These are phyloP conservation scores for Apiotrichum montevideense DNA, from an alignment of 1,284 basidiomycete species.

Conservation along the genomic window DNA sequence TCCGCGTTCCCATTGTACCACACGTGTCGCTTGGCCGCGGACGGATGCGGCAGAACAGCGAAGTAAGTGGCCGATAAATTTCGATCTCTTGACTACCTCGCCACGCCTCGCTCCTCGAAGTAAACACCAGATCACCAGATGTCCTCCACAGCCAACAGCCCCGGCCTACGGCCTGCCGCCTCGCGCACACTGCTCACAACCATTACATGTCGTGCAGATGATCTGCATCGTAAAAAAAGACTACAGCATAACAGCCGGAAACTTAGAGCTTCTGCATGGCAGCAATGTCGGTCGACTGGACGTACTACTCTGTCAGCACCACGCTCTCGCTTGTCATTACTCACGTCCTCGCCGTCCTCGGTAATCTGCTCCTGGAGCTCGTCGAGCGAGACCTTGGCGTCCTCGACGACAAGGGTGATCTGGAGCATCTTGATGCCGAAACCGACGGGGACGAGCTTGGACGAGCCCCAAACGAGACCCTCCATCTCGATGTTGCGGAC, in stretches of 20 bases:
- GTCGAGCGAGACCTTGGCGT: slow-evolving; percentile 85
- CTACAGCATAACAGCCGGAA: neutral
- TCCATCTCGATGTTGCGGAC: slow-evolving; percentile 85
- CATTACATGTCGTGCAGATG: neutral
- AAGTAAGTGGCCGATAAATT: too few relatives aligned
- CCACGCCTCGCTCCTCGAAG: too few relatives aligned
- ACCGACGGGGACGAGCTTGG: slow-evolving; percentile 87
- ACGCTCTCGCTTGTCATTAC: neutral
- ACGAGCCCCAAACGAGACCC: slow-evolving; percentile 83
- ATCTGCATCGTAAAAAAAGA: slow-evolving; percentile 2
- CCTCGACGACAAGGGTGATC: slow-evolving; percentile 88
- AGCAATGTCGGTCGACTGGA: slow-evolving; percentile 88
- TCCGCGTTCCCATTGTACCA: too few relatives aligned
- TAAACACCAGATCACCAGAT: too few relatives aligned
- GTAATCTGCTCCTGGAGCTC: slow-evolving; percentile 86
- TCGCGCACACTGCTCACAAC: neutral
- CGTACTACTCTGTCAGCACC: slow-evolving; percentile 54
- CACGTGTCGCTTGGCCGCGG: too few relatives aligned
- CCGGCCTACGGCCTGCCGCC: too few relatives aligned
- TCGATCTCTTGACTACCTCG: too few relatives aligned
- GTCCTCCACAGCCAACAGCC: too few relatives aligned
- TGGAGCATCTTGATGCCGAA: slow-evolving; percentile 78
- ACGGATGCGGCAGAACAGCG: too few relatives aligned
- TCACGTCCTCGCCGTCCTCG: slow-evolving; percentile 46
- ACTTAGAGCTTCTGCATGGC: slow-evolving; percentile 34